Evolutionary conservation across 148 eudicot genomes (phyloP).

Genomic region (Limonium bicolor): DNA sequence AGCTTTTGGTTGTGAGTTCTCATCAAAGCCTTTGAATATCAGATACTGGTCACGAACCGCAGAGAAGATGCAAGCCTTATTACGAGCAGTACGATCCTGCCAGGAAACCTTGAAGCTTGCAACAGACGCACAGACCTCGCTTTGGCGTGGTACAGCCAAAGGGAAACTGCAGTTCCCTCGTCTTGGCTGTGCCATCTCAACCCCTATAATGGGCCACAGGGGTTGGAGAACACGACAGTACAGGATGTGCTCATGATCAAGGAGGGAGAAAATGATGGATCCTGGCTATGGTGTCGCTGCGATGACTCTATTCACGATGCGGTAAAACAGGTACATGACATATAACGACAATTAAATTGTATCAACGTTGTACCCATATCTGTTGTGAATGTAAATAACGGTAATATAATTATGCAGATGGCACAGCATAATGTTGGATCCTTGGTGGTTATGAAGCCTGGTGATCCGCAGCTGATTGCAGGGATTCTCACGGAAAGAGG

Average conservation of each 20-base stretch:
- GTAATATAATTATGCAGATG: slow-evolving; percentile 34
- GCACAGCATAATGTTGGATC: slow-evolving; percentile 72
- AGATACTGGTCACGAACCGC: too few relatives aligned
- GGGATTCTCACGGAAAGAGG: slow-evolving; percentile 83
- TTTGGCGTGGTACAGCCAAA: slow-evolving; percentile 7
- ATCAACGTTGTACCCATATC: neutral
- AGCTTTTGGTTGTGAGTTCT: too few relatives aligned
- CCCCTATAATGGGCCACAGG: slow-evolving; percentile 14
- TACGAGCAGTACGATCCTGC: slow-evolving; percentile 26
- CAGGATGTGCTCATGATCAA: slow-evolving; percentile 62
- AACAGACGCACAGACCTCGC: slow-evolving; percentile 13
- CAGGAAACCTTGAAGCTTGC: slow-evolving; percentile 31
- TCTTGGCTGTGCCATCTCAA: slow-evolving; percentile 22
- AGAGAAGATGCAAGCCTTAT: slow-evolving; percentile 46
- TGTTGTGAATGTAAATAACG: neutral
- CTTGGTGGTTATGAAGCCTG: slow-evolving; percentile 75
- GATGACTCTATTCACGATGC: slow-evolving; percentile 64
- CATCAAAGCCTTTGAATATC: too few relatives aligned
- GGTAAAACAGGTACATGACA: slow-evolving; percentile 38
- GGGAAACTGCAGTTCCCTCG: slow-evolving; percentile 19
- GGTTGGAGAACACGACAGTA: slow-evolving; percentile 71
- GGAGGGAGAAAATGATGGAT: slow-evolving; percentile 42
- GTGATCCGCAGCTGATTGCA: slow-evolving; percentile 48
- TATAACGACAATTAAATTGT: neutral
- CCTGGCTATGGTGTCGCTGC: slow-evolving; percentile 69